Base-by-base conservation (phyloP, 352 stramenopile species). In the Globisporangium solare region DNA sequence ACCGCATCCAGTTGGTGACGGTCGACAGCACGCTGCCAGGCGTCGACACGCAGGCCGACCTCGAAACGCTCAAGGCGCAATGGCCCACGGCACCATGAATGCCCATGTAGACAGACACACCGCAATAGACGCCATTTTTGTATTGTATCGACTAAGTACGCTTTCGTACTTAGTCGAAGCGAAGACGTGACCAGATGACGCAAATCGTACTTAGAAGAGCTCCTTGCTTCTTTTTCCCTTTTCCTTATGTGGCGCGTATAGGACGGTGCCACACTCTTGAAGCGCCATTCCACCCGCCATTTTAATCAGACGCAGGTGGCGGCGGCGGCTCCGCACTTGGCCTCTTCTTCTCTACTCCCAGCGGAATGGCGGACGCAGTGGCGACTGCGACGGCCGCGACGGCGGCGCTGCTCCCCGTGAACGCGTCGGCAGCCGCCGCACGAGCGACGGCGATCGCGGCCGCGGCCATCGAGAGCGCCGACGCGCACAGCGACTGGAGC, bases 1-100 rank as follows among this genome's bases (percentile, higher is more conserved):
- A 87, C 64, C 75, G 71, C 49, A 94, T 94, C 64, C 75, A 79
- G 48, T 58, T 92, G 41, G 74, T 89, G 5, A 52, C 68, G 35
- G 83, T 94, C 8, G 68, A 80, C 15, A 73, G 64, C 24, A 87
- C 80, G 11, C 54, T 88, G 32, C 79, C 77, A 22, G 80, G 83
- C 6, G 75, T 92, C 3, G 85, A 93, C 54, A 89, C 80, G 15
- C 61, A 71, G n/a, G 74, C 71, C 2, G 83, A 92, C 50, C 61
- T 94, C 3, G 72, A 82, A 47, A 55, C 60, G 17, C 59, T 90
- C 47, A 78, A 83, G 47, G 57, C 58, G 18, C 67, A 54, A 13
- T 67, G 61, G 56, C 41, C 60, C n/a, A 10, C 46, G 12, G n/a
- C n/a, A 43, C 7, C 39, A n/a, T 43, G 7, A 43, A 10, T 43